A percentile compares a stretch with the other conserved stretches of the same genome.
Evolutionary conservation across 129 eudicot genomes (phyloP).

Genomic region (Helianthus tuberosus): DNA sequence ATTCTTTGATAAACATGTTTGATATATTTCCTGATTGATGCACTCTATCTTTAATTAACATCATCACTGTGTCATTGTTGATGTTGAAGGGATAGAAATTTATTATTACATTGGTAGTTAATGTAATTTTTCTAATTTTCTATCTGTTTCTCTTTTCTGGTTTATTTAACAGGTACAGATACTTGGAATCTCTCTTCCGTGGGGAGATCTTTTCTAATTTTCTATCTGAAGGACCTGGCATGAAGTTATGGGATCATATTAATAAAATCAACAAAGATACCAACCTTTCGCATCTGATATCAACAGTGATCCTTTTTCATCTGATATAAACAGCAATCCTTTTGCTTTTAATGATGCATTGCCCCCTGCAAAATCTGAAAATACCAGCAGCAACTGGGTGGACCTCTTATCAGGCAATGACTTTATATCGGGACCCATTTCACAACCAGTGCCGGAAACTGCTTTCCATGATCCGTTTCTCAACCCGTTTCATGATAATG

Average conservation of each 20-base stretch:
- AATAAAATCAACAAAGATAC: conserved; percentile 28
- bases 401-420: conserved; percentile 89
- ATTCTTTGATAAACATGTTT: conserved; percentile 13
- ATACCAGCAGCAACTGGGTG: conserved; percentile 48
- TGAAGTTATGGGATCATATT: conserved; percentile 48
- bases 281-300: conserved; percentile 41
- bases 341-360: conserved; percentile 36
- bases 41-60: conserved; percentile 6
- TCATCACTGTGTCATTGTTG: neutral
- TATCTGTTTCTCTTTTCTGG: conserved; percentile 20
- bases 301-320: conserved; percentile 46
- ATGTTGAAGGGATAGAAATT: conserved; percentile 4
- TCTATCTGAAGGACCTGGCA: conserved; percentile 62
- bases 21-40: conserved; percentile 12
- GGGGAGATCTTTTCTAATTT: conserved; percentile 72
- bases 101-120: conserved; percentile 11
- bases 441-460: conserved; percentile 56
- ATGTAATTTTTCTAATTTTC: conserved; percentile 16
- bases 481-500: conserved; percentile 60
- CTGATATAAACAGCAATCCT: conserved; percentile 48
- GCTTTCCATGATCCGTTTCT: conserved; percentile 66
- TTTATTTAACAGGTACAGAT: conserved; percentile 73
- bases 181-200: conserved; percentile 91
- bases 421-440: conserved; percentile 44
- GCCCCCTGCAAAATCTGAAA: conserved; percentile 35